Percentiles rank a stretch among this genome's conserved stretches.
Conservation (phyloP, 495 filamentous ascomycete genomes). For the Aspergillus leporis region DNA sequence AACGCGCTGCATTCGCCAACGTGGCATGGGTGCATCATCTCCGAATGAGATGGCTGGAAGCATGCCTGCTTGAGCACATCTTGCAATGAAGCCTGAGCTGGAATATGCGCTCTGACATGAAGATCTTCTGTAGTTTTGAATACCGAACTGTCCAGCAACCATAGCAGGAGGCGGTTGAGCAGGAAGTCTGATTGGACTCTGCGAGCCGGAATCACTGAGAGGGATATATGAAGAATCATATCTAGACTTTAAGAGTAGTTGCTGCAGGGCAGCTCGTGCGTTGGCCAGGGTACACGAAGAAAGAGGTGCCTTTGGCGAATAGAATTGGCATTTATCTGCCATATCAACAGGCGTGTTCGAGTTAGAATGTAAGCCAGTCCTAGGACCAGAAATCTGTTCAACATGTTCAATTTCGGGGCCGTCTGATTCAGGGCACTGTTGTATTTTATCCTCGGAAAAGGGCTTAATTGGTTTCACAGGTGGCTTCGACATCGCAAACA, state of each 20-base stretch:
- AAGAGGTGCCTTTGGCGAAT: neutral
- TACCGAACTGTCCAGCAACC: neutral
- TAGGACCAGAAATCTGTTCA: neutral
- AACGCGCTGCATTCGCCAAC: constrained; percentile 17
- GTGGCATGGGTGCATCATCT: constrained; percentile 11
- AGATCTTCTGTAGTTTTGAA: constrained; percentile 6
- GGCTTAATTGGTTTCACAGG: neutral
- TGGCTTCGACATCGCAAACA: neutral
- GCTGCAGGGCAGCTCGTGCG: neutral
- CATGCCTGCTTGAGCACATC: neutral
- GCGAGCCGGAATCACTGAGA: neutral
- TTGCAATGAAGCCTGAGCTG: neutral
- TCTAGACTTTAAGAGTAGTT: neutral
- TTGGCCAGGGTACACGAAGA: neutral
- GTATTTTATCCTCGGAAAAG: neutral
- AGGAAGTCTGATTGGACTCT: neutral
- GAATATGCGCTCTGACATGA: constrained; percentile 14
- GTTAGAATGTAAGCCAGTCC: neutral
- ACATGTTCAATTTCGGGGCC: constrained; percentile 11
- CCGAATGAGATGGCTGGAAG: neutral
- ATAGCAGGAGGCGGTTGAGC: neutral
- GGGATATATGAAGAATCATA: neutral
- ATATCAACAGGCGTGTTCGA: neutral
- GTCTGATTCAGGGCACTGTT: neutral
- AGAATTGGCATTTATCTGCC: neutral